Evolutionary conservation across 345 rosid genomes (phyloP).

Genomic region (Cardamine occulta): DNA sequence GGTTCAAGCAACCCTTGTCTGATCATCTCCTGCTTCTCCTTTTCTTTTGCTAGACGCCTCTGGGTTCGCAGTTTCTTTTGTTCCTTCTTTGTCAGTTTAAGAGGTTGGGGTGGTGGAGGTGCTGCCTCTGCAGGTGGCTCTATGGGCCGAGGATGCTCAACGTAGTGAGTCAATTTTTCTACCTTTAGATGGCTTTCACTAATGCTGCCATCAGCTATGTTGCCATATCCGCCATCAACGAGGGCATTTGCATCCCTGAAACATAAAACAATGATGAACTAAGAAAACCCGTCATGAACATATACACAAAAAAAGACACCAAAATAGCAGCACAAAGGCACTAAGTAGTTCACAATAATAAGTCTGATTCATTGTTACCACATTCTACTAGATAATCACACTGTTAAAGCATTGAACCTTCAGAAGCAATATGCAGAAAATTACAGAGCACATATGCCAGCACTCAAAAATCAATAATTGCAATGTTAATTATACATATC

Average conservation of each 20-base stretch:
- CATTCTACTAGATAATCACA: conserved; percentile 16
- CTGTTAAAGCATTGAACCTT: conserved; percentile 2
- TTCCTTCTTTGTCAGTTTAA: conserved; percentile 90
- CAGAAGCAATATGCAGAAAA: conserved; percentile 4
- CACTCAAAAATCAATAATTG: background rate
- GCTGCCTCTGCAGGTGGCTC: conserved; percentile 96
- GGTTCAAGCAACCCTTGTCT: conserved; percentile 95
- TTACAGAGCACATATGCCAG: background rate
- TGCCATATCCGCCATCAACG: conserved; percentile 57
- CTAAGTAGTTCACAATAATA: conserved; percentile 14
- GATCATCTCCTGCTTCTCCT: conserved; percentile 95
- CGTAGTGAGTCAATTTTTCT: conserved; percentile 77
- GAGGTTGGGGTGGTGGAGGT: conserved; percentile 95
- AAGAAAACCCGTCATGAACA: conserved; percentile 24
- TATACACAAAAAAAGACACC: background rate
- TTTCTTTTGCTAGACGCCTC: conserved; percentile 86
- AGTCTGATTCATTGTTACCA: background rate
- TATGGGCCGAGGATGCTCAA: conserved; percentile 92
- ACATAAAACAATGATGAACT: conserved; percentile 23
- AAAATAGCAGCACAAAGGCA: background rate
- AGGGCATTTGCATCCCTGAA: conserved; percentile 79
- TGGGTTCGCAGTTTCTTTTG: conserved; percentile 96
- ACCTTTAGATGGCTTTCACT: conserved; percentile 58
- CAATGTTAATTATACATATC: background rate
- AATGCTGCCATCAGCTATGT: conserved; percentile 48